A percentile compares a stretch with the other conserved stretches of the same genome.
Evolutionary conservation across 2,329 filamentous ascomycete genomes (phyloP).

Genomic region (Xylariaceae sp.): DNA sequence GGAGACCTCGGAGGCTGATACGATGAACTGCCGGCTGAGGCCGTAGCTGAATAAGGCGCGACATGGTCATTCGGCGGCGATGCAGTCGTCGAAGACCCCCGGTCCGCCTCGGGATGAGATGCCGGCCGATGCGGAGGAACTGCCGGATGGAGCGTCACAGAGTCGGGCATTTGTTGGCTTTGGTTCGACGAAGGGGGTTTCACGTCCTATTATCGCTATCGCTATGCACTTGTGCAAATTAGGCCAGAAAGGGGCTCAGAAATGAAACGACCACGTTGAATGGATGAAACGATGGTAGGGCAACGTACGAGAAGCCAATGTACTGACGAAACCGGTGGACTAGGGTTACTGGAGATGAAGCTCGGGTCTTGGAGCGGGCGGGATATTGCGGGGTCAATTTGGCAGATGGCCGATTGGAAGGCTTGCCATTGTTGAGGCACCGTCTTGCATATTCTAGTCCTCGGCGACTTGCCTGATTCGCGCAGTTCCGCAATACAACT

Average conservation of each 20-base stretch:
- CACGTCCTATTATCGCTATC: conserved; percentile 1
- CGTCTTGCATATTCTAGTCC: conserved; percentile 20
- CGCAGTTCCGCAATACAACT: conserved; percentile 13
- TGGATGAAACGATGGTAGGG: conserved; percentile 16
- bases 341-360: conserved; percentile 19
- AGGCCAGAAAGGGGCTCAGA: conserved; percentile 2
- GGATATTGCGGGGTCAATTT: conserved; percentile 25
- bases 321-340: neutral
- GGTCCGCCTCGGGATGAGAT: conserved; percentile 6
- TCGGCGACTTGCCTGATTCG: conserved; percentile 19
- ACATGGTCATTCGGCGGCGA: conserved; percentile 8
- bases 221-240: neutral
- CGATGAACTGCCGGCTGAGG: conserved; percentile 7
- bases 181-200: conserved; percentile 1
- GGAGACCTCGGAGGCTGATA: conserved; percentile 7
- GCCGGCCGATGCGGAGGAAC: conserved; percentile 10
- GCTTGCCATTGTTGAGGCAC: conserved; percentile 16
- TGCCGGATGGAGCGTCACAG: conserved; percentile 8
- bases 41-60: conserved; percentile 1
- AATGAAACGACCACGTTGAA: conserved; percentile 18
- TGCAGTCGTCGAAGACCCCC: conserved; percentile 7
- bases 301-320: neutral
- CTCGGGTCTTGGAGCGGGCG: conserved; percentile 19
- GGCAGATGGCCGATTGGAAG: conserved; percentile 26
- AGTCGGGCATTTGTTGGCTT: conserved; percentile 13